Percentiles rank a stretch among this genome's conserved stretches.
Conservation (phyloP, 306 rosid genomes). For the Mucuna pruriens region DNA sequence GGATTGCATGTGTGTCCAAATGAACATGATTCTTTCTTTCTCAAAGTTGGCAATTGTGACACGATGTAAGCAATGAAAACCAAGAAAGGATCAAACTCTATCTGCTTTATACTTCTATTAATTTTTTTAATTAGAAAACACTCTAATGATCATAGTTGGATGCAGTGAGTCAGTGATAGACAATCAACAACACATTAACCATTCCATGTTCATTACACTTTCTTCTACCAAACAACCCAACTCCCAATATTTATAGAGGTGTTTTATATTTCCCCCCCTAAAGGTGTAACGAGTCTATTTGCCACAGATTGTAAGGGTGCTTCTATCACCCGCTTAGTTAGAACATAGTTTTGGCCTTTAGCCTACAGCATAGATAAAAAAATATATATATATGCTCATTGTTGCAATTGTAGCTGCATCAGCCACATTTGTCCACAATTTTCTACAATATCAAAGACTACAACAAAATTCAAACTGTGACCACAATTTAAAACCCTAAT, state of each 20-base stretch:
- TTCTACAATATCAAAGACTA: not conserved
- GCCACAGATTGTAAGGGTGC: too few species aligned
- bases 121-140: constrained; percentile 37
- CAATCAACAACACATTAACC: constrained; percentile 47
- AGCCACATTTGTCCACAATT: not conserved
- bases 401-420: not conserved
- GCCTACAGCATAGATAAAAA: too few species aligned
- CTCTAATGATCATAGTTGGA: constrained; percentile 49
- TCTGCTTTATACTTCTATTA: constrained; percentile 37
- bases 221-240: constrained; percentile 54
- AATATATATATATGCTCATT: too few species aligned
- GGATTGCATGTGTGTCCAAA: constrained; percentile 10
- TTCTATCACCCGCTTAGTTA: too few species aligned
- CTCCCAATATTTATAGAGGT: too few species aligned
- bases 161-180: constrained; percentile 26
- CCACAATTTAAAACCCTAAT: not conserved
- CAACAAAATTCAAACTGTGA: not conserved
- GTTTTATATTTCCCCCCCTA: too few species aligned
- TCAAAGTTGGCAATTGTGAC: constrained; percentile 6
- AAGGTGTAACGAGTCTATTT: too few species aligned
- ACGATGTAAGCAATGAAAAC: not conserved
- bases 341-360: too few species aligned
- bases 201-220: constrained; percentile 31
- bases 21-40: constrained; percentile 33
- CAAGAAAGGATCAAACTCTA: constrained; percentile 36